Percentiles rank a stretch among this genome's conserved stretches.
phyloP scores from a whole-genome alignment of 176 grass and related monocot species.

The Lolium perenne region DNA sequence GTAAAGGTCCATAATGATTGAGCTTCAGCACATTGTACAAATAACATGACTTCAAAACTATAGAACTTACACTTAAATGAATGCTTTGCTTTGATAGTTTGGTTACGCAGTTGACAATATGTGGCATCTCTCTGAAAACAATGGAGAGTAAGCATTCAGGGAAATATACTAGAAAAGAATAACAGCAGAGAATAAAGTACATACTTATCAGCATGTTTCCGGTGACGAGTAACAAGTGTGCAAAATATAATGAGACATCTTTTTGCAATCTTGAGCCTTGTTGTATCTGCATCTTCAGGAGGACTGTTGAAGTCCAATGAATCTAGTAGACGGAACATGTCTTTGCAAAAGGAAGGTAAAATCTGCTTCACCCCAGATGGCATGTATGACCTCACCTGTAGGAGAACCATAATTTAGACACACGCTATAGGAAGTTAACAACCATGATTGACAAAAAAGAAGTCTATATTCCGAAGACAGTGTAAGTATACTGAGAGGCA shows the following conservation, averaged over 20 bases:
- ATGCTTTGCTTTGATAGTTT: slow-evolving; percentile 82
- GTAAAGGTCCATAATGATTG: slow-evolving; percentile 4
- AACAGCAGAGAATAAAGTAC: slow-evolving; percentile 39
- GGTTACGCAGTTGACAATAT: slow-evolving; percentile 65
- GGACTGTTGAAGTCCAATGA: slow-evolving; percentile 60
- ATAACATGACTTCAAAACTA: slow-evolving; percentile 39
- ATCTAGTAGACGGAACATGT: slow-evolving; percentile 75
- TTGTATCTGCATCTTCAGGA: slow-evolving; percentile 45
- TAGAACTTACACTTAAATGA: slow-evolving; percentile 76
- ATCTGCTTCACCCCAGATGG: slow-evolving; percentile 66
- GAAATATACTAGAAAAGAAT: slow-evolving; percentile 43
- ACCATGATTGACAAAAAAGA: background rate
- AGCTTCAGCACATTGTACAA: slow-evolving; percentile 27
- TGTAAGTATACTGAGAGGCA: slow-evolving; percentile 27
- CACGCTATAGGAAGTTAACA: slow-evolving; percentile 39
- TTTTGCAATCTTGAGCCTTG: slow-evolving; percentile 81
- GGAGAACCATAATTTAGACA: slow-evolving; percentile 40
- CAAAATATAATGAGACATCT: slow-evolving; percentile 89
- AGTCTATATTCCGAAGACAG: background rate
- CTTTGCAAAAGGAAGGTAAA: slow-evolving; percentile 82
- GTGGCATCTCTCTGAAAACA: slow-evolving; percentile 78
- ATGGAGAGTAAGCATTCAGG: slow-evolving; percentile 33
- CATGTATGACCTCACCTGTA: slow-evolving; percentile 90
- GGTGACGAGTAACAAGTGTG: slow-evolving; percentile 76
- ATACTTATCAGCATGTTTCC: slow-evolving; percentile 87